Evolutionary conservation across 2,329 filamentous ascomycete genomes (phyloP), one percentile per base, ranked within the genome.

Genomic region (Neofusicoccum kwambonambiense): DNA sequence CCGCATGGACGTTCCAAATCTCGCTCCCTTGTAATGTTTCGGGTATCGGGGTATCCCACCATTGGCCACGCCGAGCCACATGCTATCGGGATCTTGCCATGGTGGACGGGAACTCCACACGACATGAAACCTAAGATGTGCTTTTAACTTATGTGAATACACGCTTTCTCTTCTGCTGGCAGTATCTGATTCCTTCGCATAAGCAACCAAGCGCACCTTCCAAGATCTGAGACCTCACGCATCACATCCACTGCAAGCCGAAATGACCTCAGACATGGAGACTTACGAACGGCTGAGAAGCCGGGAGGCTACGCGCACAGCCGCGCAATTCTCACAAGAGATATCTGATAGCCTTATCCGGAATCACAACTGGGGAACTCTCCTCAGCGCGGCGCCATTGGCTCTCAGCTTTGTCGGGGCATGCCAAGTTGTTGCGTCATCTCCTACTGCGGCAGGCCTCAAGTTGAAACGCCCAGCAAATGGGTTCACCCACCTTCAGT

Each of bases 241-340:
- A 44, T 17, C 13, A 42, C 52, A 9, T 13, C 11, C 35, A 19
- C 51, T 7, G 35, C 12, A 5, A 44, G 15, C 15, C 39, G 17
- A 9, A 42, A 58, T 58, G 54, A 17, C 39, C 9, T 45, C 54
- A 4, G 54, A 62, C 31, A 1, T 56, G 2, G 65, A 64, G 50
- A 45, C n/a, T 17, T 64, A 64, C 44, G 47, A 47, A 49, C 15
- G 57, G 35, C 37, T 66, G 39, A 34, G 51, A 13, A 61, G 45
- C 3, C 45, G 39, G 19, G 51, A 56, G 12, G 44, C 50, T 57
- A 52, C 35, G 64, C 66, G 57, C 19, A 79, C 78, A 76, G 62
- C 27, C 2, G 35, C 35, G 8, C 47, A 52, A 8, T 64, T 56
- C 12, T 54, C 49, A 19, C 62, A 54, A 13, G 62, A 56, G 9